phyloP scores from a whole-genome alignment of 768 basidiomycete genomes.

The Calocybe indica region DNA sequence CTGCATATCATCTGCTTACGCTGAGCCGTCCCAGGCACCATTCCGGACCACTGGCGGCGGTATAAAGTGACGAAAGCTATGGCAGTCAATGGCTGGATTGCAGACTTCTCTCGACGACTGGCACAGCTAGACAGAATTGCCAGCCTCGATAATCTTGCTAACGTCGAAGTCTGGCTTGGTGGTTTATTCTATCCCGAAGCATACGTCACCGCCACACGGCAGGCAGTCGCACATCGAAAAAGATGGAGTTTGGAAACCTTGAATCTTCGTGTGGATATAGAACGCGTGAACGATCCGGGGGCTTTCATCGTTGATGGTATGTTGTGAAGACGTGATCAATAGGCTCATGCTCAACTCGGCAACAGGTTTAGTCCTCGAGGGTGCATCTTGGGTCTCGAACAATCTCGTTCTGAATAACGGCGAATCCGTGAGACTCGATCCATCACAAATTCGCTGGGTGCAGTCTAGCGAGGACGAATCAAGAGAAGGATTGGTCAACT shows the following conservation, averaged over 20 bases:
- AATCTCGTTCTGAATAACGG: conserved; percentile 82
- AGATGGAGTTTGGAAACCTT: conserved; percentile 92
- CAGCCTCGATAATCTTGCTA: conserved; percentile 50
- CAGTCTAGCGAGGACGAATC: conserved; percentile 41
- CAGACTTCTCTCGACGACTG: conserved; percentile 73
- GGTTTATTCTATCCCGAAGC: conserved; percentile 96
- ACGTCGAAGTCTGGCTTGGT: conserved; percentile 87
- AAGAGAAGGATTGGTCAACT: conserved; percentile 47
- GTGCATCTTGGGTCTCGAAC: conserved; percentile 70
- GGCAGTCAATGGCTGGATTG: conserved; percentile 82
- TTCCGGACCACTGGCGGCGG: conserved; percentile 81
- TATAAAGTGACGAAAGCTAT: conserved; percentile 85
- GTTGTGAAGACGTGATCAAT: conserved; percentile 16
- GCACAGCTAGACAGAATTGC: conserved; percentile 78
- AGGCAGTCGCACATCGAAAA: conserved; percentile 91
- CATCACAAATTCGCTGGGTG: conserved; percentile 87
- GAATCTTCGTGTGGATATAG: conserved; percentile 74
- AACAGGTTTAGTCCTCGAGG: conserved; percentile 80
- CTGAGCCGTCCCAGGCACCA: conserved; percentile 52
- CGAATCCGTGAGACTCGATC: conserved; percentile 66
- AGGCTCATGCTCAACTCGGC: conserved; percentile 3
- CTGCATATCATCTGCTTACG: background rate
- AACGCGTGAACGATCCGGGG: conserved; percentile 67
- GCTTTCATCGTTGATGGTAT: conserved; percentile 87
- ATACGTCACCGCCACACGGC: conserved; percentile 92